Base-by-base conservation (phyloP, 1,139 yeast genomes). In the Debaryomyces udenii region DNA sequence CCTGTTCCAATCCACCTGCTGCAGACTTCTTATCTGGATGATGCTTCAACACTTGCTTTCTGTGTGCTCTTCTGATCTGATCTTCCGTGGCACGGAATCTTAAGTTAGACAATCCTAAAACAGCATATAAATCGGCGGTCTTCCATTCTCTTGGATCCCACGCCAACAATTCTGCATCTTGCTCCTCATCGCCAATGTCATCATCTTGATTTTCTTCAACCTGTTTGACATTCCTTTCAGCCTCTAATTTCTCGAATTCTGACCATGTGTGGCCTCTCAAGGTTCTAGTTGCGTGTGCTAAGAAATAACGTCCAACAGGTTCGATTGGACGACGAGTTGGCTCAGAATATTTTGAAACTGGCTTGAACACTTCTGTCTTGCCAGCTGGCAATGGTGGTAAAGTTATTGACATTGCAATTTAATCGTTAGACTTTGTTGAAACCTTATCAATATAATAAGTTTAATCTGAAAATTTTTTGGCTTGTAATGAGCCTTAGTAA, bases 131-230 rank as follows among this genome's bases (percentile, higher is more conserved):
- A 68, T 93, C 97, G 53, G 95, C 96, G 40, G 85, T 74, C 71
- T 93, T 93, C 99, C 99, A 93, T 64, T 93, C 96, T 78, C 96
- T 86, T 59, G 99, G 97, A 63, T 93, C 98, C 57, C 87, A 94
- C 31, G 77, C 74, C 56, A 91, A 80, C 68, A 93, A 76, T 47
- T 87, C 91, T 50, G 84, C 91, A 52, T 81, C 84, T 62, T 88
- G 96, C 39, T 83, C 84, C 53, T 86, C 87, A 50, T 80, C 79
- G 40, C 86, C 90, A 53, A 82, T 78, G 54, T 83, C 88, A 42
- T 82, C 94, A 49, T 83, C 90, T 53, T 72, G 77, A 54, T 76
- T 70, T 52, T 80, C 84, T 58, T 87, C 95, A 46, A 83, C 80
- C 48, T 71, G 71, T 58, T 80, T 78, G 59, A 88, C 96, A 66